Base-by-base conservation (phyloP, 305 asterid genomes). In the Withania somnifera region DNA sequence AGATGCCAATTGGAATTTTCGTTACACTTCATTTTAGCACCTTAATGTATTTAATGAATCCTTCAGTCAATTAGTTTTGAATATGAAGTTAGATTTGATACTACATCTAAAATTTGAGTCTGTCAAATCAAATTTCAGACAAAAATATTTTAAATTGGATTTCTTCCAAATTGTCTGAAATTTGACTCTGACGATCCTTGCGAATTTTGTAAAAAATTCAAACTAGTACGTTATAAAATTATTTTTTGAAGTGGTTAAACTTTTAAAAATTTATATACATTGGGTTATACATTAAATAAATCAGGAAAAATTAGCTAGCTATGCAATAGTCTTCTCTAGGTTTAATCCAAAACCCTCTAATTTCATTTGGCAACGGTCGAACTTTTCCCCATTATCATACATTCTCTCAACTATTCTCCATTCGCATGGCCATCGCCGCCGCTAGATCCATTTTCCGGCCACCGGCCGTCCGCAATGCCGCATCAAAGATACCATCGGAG, bases 391-490 rank as follows among this genome's bases (percentile, higher is more conserved):
- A 26, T 47, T 73, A 15, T 24, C 26, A 47, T 26, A 73, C 51
- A 17, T 17, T 15, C 47, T 15, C 47, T 28, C 22, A 45, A 57
- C 63, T 19, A 11, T 58, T 45, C 77, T 40, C 50, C 19, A 26
- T 26, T n/a, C 0, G 45, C 30, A 92, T 92, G 97, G 87, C 89
- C 38, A 78, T 83, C 42, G 88, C 92, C 82, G 90, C 86, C 84
- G 86, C 91, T 57, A 90, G 97, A 88, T 92, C 93, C 67, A 82
- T 89, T 86, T 86, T 89, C 89, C 98, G 98, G 83, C 92, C 97
- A 71, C 56, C 93, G 5, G 57, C 93, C 45, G 85, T 86, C 63
- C 93, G 97, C 10, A 91, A 54, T 61, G 95, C 95, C 67, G 92
- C 93, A 82, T 36, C 91, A 17, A 86, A 83, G 82, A 22, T 93